A percentile compares a stretch with the other conserved stretches of the same genome.
phyloP scores from a whole-genome alignment of 2,329 filamentous ascomycete species.

The Neofusicoccum umdonicola region DNA sequence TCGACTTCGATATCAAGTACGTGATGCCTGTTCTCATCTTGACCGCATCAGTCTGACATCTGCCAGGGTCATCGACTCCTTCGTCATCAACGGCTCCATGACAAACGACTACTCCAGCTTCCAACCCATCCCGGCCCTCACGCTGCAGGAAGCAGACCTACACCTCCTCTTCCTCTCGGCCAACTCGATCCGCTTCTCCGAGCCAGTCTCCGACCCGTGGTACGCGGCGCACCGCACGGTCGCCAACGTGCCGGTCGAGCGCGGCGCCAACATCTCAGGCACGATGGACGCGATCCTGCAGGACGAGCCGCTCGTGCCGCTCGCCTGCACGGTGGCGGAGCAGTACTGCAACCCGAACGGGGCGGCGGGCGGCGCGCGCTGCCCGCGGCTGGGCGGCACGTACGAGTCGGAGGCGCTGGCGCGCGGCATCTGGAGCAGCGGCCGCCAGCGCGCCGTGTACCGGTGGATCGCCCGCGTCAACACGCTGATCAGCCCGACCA shows the following conservation, averaged over 20 bases:
- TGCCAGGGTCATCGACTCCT: not conserved
- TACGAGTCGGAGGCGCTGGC: not conserved
- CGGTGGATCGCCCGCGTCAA: not conserved
- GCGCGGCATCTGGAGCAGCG: not conserved
- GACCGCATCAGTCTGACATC: not conserved
- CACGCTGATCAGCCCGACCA: not conserved
- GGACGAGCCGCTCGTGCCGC: constrained; percentile 5
- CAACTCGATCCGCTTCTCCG: constrained; percentile 26
- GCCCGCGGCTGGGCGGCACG: constrained; percentile 4
- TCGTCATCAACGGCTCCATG: not conserved
- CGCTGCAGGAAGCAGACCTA: not conserved
- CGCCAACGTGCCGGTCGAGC: not conserved
- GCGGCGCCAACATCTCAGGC: not conserved
- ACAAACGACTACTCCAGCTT: not conserved
- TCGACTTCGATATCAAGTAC: not conserved
- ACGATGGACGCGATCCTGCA: not conserved
- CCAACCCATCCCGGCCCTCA: not conserved
- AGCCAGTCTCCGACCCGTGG: not conserved
- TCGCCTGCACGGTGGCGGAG: constrained; percentile 15
- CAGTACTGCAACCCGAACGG: constrained; percentile 20
- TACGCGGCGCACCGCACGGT: not conserved
- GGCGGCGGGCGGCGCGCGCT: not conserved
- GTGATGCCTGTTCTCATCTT: too few relatives aligned
- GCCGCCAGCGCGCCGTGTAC: not conserved
- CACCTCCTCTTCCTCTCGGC: constrained; percentile 26